phyloP scores from a whole-genome alignment of 371 early-diverging fungal species.

The Rhizomucor miehei region DNA sequence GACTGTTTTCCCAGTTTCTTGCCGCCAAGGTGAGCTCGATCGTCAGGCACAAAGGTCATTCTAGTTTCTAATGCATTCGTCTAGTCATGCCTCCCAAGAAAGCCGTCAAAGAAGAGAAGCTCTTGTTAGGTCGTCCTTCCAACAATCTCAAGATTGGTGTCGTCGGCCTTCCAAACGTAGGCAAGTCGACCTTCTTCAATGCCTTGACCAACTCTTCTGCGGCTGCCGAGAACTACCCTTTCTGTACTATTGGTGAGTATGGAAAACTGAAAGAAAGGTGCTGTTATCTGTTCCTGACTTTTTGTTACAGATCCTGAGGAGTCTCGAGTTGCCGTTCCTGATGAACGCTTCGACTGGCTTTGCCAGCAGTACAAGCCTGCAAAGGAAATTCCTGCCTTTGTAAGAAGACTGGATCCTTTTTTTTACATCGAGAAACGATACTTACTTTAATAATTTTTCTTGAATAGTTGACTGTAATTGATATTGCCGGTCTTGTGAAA shows the following conservation, averaged over 20 bases:
- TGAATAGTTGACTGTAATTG: conserved; percentile 84
- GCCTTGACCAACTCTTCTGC: conserved; percentile 86
- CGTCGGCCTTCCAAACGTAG: conserved; percentile 98
- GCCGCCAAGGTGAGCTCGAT: no score
- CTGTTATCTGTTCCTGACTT: background rate
- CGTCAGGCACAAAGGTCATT: no score
- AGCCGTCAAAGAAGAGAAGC: conserved; percentile 77
- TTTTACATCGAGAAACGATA: no score
- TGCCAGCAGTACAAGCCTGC: conserved; percentile 70
- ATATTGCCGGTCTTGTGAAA: conserved; percentile 99
- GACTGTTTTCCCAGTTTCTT: no score
- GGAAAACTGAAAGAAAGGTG: background rate
- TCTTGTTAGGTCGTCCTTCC: conserved; percentile 88
- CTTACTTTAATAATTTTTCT: background rate
- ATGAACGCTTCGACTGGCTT: conserved; percentile 91
- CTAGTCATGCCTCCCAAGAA: conserved; percentile 72
- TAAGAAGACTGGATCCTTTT: conserved; percentile 26
- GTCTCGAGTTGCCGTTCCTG: conserved; percentile 92
- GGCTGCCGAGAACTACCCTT: conserved; percentile 90
- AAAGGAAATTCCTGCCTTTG: conserved; percentile 68
- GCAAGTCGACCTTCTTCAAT: conserved; percentile 98
- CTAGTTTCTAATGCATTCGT: no score
- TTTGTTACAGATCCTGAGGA: conserved; percentile 81
- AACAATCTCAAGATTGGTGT: conserved; percentile 98
- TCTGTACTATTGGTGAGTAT: conserved; percentile 71